Base-by-base conservation (phyloP, 768 basidiomycete species). In the Neoboletus subvelutipes region DNA sequence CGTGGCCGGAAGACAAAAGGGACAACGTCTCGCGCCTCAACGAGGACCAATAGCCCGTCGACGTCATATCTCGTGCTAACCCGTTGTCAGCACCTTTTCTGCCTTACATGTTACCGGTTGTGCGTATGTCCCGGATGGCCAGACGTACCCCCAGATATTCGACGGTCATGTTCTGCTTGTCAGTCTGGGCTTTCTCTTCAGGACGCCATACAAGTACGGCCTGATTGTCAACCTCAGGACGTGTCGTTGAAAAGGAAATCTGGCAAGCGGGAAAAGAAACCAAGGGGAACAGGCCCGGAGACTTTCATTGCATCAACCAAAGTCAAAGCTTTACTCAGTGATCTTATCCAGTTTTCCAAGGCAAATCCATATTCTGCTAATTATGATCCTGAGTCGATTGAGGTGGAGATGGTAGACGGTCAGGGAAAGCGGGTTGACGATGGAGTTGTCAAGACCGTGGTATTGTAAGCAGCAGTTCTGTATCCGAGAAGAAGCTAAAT, bases 61-160 rank as follows among this genome's bases (percentile, higher is more conserved):
- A 73, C 72, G 3, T 80, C 81, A 3, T 83, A 81, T 26, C 84
- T 88, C 0, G 76, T 98, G 51, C 73, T 99, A 67, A 97, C 97
- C 13, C 84, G 89, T 59, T 99, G 97, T 70, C 91, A 94, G 65
- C 97, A 99, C 71, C 79, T 98, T 31, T 98, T 91, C 72, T 99
- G 97, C 74, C 64, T 87, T 11, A 76, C 76, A 28, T 99, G 97
- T 73, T 98, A 94, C 80, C 84, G 87, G 40, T 75, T 79, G 59
- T 83, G 81, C n/a, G 83, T 94, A 41, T 91, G 81, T 60, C 81
- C 92, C 24, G 84, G 83, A 26, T 98, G 90, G 88, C 91, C 94
- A 1, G 83, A 86, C 58, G 80, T 87, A 41, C 62, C 79, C 20
- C 71, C 81, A 22, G 84, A 86, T 51, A 71, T 77, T n/a, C 75